phyloP scores from a whole-genome alignment of 495 filamentous ascomycete species.

The Clohesyomyces aquaticus region DNA sequence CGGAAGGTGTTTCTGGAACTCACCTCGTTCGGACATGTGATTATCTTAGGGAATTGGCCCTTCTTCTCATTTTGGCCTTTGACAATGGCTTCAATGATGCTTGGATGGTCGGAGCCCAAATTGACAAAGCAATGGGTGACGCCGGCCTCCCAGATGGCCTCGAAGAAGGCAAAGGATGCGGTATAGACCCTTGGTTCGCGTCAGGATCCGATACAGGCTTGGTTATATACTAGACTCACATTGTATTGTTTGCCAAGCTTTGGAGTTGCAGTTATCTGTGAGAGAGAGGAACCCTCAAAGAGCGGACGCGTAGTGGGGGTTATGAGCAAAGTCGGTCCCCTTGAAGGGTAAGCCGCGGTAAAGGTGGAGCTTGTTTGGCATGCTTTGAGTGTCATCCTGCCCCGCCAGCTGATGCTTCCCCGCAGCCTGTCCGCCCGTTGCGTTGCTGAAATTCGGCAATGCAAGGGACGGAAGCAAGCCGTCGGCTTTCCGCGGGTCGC shows the following conservation, averaged over 20 bases:
- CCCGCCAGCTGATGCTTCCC: neutral
- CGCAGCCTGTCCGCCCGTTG: neutral
- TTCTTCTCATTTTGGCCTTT: constrained; percentile 72
- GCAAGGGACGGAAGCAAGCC: neutral
- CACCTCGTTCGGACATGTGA: constrained; percentile 93
- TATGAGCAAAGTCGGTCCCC: too few species aligned
- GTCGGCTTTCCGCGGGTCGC: neutral
- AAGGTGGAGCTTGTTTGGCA: too few species aligned
- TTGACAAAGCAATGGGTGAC: constrained; percentile 92
- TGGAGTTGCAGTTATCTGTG: too few species aligned
- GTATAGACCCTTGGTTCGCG: constrained; percentile 56
- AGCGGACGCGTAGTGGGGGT: too few species aligned
- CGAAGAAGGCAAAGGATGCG: constrained; percentile 87
- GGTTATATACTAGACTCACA: neutral
- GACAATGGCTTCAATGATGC: constrained; percentile 94
- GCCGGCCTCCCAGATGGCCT: constrained; percentile 90
- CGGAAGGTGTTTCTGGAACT: too few species aligned
- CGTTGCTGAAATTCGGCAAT: neutral
- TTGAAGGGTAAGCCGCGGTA: too few species aligned
- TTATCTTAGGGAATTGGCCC: constrained; percentile 77
- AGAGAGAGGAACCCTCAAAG: too few species aligned
- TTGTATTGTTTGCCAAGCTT: neutral
- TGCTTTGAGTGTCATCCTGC: too few species aligned
- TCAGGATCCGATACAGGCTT: neutral
- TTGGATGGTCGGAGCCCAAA: constrained; percentile 90